These are phyloP conservation scores for Fusarium sp. DNA, from an alignment of 2,329 filamentous ascomycete species.

Conservation along the genomic window DNA sequence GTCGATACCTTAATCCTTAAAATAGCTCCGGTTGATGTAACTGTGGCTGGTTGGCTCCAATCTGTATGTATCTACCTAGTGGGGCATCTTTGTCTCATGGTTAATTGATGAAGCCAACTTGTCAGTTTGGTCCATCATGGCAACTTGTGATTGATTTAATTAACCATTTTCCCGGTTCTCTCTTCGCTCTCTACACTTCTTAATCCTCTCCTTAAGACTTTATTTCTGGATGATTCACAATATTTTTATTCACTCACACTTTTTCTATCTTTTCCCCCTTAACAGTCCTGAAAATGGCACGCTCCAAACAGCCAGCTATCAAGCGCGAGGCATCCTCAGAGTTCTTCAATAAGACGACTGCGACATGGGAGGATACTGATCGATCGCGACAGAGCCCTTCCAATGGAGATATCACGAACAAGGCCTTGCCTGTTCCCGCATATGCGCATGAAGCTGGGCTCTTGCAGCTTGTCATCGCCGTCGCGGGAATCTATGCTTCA, in stretches of 20 bases:
- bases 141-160: constrained; percentile 28
- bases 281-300: constrained; percentile 64
- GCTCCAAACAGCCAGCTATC: constrained; percentile 74
- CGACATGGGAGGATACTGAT: constrained; percentile 48
- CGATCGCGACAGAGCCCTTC: constrained; percentile 39
- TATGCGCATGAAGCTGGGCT: constrained; percentile 66
- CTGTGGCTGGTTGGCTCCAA: constrained; percentile 18
- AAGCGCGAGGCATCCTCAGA: constrained; percentile 74
- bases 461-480: constrained; percentile 82
- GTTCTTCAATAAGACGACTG: constrained; percentile 63
- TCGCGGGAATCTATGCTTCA: constrained; percentile 95
- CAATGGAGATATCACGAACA: constrained; percentile 41
- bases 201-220: constrained; percentile 12
- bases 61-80: constrained; percentile 12
- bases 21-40: background rate
- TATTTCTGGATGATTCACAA: background rate
- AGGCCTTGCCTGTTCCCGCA: constrained; percentile 40
- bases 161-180: constrained; percentile 11
- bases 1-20: constrained; percentile 18
- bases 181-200: constrained; percentile 21
- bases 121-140: constrained; percentile 43
- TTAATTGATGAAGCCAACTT: constrained; percentile 40
- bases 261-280: background rate
- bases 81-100: constrained; percentile 30
- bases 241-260: background rate